Evolutionary conservation across 441 rosid species (phyloP).

Genomic region (Breynia disticha): DNA sequence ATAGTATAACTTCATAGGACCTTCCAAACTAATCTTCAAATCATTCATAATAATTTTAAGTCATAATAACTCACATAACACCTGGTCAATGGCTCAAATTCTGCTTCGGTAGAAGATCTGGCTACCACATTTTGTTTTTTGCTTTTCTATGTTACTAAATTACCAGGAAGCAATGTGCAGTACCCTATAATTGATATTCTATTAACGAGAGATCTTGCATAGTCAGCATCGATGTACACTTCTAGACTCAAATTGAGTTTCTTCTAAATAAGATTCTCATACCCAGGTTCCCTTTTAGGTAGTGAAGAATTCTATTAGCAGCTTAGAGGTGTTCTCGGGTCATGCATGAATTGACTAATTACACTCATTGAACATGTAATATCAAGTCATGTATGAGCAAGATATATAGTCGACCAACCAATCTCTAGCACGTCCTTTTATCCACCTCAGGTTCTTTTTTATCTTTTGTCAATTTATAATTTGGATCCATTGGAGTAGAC

Average conservation of each 20-base stretch:
- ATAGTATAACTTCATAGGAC: neutral
- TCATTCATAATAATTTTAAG: too few species aligned
- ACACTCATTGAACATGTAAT: too few species aligned
- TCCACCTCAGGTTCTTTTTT: neutral
- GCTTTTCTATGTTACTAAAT: neutral
- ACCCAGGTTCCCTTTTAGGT: too few species aligned
- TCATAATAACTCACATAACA: too few species aligned
- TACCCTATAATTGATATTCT: neutral
- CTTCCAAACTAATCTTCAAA: too few species aligned
- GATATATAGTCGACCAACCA: too few species aligned
- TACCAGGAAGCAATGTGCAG: neutral
- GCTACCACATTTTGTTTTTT: slow-evolving; percentile 1
- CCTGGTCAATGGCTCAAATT: neutral
- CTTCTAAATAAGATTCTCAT: too few species aligned
- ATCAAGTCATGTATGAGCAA: too few species aligned
- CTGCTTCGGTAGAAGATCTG: neutral
- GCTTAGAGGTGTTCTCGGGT: too few species aligned
- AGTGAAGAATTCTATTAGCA: too few species aligned
- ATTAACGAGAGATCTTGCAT: neutral
- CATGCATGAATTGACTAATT: too few species aligned
- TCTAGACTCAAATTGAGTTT: neutral
- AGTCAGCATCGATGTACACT: neutral
- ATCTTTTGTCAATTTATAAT: neutral
- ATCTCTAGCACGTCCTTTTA: neutral
- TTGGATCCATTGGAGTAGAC: neutral